phyloP scores from a whole-genome alignment of 768 basidiomycete genomes.

The Leccinum sublutescens region DNA sequence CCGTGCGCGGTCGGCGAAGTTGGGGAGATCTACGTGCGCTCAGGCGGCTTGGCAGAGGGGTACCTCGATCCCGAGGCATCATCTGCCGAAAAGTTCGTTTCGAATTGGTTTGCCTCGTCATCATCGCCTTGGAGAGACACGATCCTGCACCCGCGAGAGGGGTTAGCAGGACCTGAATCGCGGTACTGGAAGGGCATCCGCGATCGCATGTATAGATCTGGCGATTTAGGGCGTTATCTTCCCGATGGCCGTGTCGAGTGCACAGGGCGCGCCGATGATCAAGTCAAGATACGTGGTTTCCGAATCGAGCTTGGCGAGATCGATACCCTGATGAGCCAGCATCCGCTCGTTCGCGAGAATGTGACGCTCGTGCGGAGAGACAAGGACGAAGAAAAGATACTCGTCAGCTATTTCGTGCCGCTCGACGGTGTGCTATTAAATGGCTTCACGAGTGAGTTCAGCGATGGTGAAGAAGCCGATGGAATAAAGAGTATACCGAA shows the following conservation, averaged over 20 bases:
- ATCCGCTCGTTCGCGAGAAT: conserved; percentile 94
- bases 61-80: conserved; percentile 86
- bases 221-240: conserved; percentile 92
- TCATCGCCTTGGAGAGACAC: conserved; percentile 61
- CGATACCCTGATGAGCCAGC: conserved; percentile 92
- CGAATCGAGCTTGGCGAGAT: conserved; percentile 98
- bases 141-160: conserved; percentile 56
- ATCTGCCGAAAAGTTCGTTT: conserved; percentile 87
- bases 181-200: conserved; percentile 92
- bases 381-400: conserved; percentile 99
- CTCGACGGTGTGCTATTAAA: conserved; percentile 64
- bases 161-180: conserved; percentile 67
- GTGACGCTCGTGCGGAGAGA: conserved; percentile 95
- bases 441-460: conserved; percentile 67
- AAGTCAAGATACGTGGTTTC: conserved; percentile 99
- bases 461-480: conserved; percentile 46
- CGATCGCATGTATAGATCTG: conserved; percentile 97
- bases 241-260: conserved; percentile 95
- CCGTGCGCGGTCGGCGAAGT: conserved; percentile 95
- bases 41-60: conserved; percentile 92
- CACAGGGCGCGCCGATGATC: conserved; percentile 95
- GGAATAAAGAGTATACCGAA: conserved; percentile 75
- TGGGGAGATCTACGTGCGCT: conserved; percentile 97
- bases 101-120: conserved; percentile 80
- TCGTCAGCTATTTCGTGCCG: conserved; percentile 97